A percentile compares a stretch with the other conserved stretches of the same genome.
Evolutionary conservation across 768 basidiomycete genomes (phyloP).

Genomic region (Neoboletus magnificus): DNA sequence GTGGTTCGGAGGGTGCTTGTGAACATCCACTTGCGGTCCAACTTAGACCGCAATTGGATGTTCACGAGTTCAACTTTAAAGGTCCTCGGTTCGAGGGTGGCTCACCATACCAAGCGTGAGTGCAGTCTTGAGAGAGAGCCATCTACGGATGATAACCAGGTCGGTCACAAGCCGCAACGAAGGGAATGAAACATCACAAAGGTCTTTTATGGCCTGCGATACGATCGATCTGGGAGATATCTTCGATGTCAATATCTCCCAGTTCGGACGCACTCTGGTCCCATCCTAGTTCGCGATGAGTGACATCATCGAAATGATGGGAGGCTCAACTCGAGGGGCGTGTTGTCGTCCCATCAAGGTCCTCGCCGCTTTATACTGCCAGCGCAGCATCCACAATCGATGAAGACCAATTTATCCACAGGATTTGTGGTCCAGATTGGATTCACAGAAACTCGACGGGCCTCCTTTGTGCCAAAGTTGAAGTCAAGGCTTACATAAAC

Average conservation of each 20-base stretch:
- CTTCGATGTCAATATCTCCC: neutral
- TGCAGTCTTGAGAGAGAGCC: neutral
- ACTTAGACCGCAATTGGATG: too few relatives aligned
- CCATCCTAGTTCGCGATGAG: neutral
- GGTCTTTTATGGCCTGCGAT: too few relatives aligned
- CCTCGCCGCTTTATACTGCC: neutral
- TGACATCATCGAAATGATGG: neutral
- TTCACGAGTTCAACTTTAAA: too few relatives aligned
- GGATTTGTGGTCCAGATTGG: neutral
- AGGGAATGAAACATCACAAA: too few relatives aligned
- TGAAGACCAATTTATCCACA: neutral
- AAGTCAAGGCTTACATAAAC: neutral
- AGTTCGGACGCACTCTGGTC: neutral
- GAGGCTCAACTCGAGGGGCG: neutral
- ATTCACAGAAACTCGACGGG: neutral
- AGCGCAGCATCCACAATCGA: neutral
- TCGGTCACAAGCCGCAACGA: too few relatives aligned
- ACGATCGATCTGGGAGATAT: neutral
- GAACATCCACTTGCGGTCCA: constrained; percentile 1
- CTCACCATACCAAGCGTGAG: constrained; percentile 2
- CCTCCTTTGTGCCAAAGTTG: too few relatives aligned
- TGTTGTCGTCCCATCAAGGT: neutral
- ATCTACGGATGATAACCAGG: neutral
- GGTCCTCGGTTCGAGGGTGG: constrained; percentile 8
- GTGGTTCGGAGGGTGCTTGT: constrained; percentile 4